Conservation (phyloP, 805 yeast species). For the Ogataea allantospora region DNA sequence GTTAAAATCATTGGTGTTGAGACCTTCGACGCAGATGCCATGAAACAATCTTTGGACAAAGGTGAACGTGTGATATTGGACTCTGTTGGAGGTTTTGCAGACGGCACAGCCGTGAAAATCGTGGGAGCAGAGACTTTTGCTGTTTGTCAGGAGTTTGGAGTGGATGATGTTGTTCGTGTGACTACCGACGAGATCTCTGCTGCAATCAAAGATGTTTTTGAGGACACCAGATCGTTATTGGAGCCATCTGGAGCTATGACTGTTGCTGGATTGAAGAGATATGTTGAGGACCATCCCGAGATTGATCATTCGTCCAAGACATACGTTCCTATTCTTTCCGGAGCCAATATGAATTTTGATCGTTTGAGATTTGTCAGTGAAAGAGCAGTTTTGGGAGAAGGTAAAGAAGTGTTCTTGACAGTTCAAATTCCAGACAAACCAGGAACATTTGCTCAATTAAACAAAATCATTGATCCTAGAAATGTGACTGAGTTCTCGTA, state of each 20-base stretch:
- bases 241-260: constrained; percentile 98
- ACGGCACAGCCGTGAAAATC: constrained; percentile 93
- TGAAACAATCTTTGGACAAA: constrained; percentile 63
- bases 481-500: constrained; percentile 93
- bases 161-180: constrained; percentile 87
- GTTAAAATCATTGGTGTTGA: constrained; percentile 95
- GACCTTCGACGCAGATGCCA: constrained; percentile 93
- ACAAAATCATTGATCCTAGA: constrained; percentile 79
- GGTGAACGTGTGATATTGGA: constrained; percentile 55
- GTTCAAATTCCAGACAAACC: constrained; percentile 91
- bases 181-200: constrained; percentile 93
- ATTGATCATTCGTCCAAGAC: constrained; percentile 67
- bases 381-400: constrained; percentile 98
- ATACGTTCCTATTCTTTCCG: constrained; percentile 84
- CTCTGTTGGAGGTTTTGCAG: constrained; percentile 95
- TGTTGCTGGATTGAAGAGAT: constrained; percentile 91
- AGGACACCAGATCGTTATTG: constrained; percentile 88
- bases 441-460: constrained; percentile 82
- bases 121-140: constrained; percentile 92
- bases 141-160: constrained; percentile 61
- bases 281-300: constrained; percentile 65
- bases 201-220: constrained; percentile 94
- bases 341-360: constrained; percentile 98
- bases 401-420: constrained; percentile 88
- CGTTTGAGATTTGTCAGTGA: constrained; percentile 93